Evolutionary conservation across 345 rosid species (phyloP).

Genomic region (Brassica juncea): DNA sequence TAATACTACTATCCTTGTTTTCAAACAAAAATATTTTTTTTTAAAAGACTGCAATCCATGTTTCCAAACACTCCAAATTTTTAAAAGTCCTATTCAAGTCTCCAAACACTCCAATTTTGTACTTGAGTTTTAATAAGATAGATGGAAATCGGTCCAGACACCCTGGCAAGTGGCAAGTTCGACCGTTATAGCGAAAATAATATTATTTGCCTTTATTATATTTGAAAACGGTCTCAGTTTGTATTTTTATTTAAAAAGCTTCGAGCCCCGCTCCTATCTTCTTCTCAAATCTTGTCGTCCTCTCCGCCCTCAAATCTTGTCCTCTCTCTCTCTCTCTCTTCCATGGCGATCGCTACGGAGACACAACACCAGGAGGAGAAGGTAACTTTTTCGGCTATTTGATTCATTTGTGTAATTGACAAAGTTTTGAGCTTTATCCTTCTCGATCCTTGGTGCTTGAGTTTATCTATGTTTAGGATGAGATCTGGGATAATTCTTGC

Average conservation of each 20-base stretch:
- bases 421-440: not conserved
- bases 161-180: conserved; percentile 54
- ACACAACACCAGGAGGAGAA: conserved; percentile 51
- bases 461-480: not conserved
- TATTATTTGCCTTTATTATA: not conserved
- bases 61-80: too few relatives aligned
- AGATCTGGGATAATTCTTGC: not conserved
- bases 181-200: conserved; percentile 58
- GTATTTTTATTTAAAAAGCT: not conserved
- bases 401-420: not conserved
- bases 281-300: not conserved
- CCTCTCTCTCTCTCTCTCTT: conserved; percentile 5
- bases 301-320: not conserved
- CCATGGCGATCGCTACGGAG: conserved; percentile 79
- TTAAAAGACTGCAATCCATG: too few relatives aligned
- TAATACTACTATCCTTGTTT: too few relatives aligned
- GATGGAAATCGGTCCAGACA: not conserved
- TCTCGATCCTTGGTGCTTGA: not conserved
- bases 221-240: not conserved
- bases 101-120: too few relatives aligned
- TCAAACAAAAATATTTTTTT: too few relatives aligned
- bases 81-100: too few relatives aligned
- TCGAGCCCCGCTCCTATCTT: conserved; percentile 26
- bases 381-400: conserved; percentile 41
- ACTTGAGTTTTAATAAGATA: too few relatives aligned